Conservation (phyloP, 306 rosid genomes). For the Herpetospermum pedunculosum region DNA sequence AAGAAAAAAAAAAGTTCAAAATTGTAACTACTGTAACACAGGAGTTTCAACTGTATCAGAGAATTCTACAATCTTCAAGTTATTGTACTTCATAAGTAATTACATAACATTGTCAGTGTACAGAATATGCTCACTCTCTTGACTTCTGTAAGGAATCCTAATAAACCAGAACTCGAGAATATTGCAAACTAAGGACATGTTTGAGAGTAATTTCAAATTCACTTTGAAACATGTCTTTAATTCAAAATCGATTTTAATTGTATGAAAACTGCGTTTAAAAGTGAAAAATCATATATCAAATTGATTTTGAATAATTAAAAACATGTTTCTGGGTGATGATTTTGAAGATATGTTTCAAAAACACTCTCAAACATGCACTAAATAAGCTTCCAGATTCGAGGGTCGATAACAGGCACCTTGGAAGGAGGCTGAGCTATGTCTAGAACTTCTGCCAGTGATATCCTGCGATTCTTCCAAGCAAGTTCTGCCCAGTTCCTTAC, state of each 20-base stretch:
- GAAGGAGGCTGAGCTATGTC: constrained; percentile 35
- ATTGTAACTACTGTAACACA: background rate
- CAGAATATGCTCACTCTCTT: background rate
- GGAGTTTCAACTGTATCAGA: background rate
- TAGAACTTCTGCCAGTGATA: constrained; percentile 62
- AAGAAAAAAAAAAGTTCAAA: background rate
- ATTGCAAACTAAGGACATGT: too few relatives aligned
- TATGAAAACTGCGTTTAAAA: too few relatives aligned
- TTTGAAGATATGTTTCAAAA: too few relatives aligned
- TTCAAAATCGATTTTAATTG: too few relatives aligned
- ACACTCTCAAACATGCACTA: too few relatives aligned
- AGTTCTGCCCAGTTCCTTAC: constrained; percentile 48
- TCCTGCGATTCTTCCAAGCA: constrained; percentile 46
- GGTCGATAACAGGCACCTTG: constrained; percentile 36
- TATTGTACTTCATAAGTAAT: background rate
- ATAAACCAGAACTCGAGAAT: constrained; percentile 8
- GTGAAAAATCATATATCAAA: too few relatives aligned
- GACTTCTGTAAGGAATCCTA: background rate
- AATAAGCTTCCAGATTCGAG: constrained; percentile 57
- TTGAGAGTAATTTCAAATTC: too few relatives aligned
- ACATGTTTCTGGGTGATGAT: too few relatives aligned
- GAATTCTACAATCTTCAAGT: constrained; percentile 4
- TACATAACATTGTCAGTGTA: background rate
- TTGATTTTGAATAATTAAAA: too few relatives aligned
- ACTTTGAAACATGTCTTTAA: too few relatives aligned